Evolutionary conservation across 352 stramenopile species (phyloP).

Genomic region (Phytophthora podocarpi): DNA sequence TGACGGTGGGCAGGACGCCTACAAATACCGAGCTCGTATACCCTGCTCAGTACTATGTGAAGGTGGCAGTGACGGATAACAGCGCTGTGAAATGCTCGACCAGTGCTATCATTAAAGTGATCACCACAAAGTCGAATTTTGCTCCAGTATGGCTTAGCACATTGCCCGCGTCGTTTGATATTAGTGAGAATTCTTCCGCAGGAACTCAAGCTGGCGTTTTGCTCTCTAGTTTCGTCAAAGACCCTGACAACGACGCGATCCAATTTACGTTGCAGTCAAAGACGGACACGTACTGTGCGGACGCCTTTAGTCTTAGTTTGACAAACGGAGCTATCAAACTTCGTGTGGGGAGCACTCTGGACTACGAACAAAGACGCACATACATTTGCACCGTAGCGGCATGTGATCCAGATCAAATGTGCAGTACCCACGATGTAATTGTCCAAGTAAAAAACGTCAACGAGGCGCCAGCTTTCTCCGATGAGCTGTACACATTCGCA

Average conservation of each 20-base stretch:
- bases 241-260: slow-evolving; percentile 52
- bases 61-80: slow-evolving; percentile 50
- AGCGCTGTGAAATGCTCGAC: slow-evolving; percentile 33
- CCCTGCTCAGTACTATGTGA: slow-evolving; percentile 35
- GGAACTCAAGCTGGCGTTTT: slow-evolving; percentile 29
- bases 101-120: slow-evolving; percentile 23
- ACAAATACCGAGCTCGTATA: slow-evolving; percentile 42
- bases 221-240: slow-evolving; percentile 35
- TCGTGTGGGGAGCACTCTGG: slow-evolving; percentile 26
- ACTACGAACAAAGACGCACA: slow-evolving; percentile 45
- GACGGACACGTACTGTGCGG: slow-evolving; percentile 45
- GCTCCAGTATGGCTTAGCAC: slow-evolving; percentile 43
- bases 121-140: slow-evolving; percentile 59
- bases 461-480: slow-evolving; percentile 48
- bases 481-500: slow-evolving; percentile 33
- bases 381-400: slow-evolving; percentile 58
- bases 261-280: slow-evolving; percentile 61
- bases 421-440: slow-evolving; percentile 45
- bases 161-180: slow-evolving; percentile 33
- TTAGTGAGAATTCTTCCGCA: slow-evolving; percentile 47
- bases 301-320: slow-evolving; percentile 49
- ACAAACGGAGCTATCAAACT: slow-evolving; percentile 37
- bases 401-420: slow-evolving; percentile 60
- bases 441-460: slow-evolving; percentile 59
- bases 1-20: slow-evolving; percentile 39